These are phyloP conservation scores for Trametes meyenii DNA, from an alignment of 768 basidiomycete genomes.

Conservation along the genomic window DNA sequence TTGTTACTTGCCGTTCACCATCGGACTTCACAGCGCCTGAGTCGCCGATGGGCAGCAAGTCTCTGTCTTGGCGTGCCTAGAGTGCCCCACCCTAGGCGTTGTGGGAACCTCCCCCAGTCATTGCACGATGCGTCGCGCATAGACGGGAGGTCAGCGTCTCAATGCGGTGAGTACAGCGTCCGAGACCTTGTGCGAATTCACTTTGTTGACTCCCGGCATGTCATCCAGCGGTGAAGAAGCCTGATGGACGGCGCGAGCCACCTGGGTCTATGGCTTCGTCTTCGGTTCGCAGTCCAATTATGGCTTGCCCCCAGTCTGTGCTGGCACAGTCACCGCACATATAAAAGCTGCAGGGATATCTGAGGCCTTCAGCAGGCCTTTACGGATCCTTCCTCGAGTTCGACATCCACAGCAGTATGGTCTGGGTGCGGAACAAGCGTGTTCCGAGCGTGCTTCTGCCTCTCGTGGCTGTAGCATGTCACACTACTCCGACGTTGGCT, in stretches of 20 bases:
- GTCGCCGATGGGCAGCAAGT: neutral
- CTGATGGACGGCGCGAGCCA: conserved; percentile 14
- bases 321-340: conserved; percentile 1
- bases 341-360: neutral
- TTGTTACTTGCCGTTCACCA: neutral
- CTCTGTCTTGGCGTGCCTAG: neutral
- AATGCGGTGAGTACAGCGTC: conserved; percentile 2
- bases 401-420: neutral
- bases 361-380: neutral
- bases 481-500: neutral
- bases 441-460: conserved; percentile 1
- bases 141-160: neutral
- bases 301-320: conserved; percentile 4
- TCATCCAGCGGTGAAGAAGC: conserved; percentile 14
- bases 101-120: conserved; percentile 5
- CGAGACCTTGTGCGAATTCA: neutral
- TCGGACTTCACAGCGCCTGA: neutral
- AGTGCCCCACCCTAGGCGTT: neutral
- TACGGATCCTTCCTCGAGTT: neutral
- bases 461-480: conserved; percentile 5
- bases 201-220: conserved; percentile 6
- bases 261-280: conserved; percentile 16
- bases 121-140: neutral
- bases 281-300: conserved; percentile 9
- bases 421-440: neutral